A percentile compares a stretch with the other conserved stretches of the same genome.
Evolutionary conservation across 2,329 filamentous ascomycete genomes (phyloP).

Genomic region (Venturia carpophila): DNA sequence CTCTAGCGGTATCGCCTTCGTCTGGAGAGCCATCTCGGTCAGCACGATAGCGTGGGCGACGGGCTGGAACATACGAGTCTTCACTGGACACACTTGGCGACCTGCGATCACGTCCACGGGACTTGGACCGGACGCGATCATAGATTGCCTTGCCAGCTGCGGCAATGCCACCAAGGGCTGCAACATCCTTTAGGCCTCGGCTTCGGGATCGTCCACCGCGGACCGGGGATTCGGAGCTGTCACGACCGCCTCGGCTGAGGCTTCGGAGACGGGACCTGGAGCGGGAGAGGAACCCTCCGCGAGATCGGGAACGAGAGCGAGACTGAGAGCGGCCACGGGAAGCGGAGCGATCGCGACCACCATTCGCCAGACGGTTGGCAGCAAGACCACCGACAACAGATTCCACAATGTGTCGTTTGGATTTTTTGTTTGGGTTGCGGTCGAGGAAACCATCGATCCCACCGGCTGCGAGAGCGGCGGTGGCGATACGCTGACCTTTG

Average conservation of each 20-base stretch:
- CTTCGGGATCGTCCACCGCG: slow-evolving; percentile 23
- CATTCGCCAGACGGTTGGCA: slow-evolving; percentile 78
- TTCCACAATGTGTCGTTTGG: slow-evolving; percentile 73
- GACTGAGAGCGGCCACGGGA: slow-evolving; percentile 40
- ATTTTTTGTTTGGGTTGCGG: slow-evolving; percentile 61
- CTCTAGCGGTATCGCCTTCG: slow-evolving; percentile 30
- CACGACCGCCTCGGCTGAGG: slow-evolving; percentile 29
- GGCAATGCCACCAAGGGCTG: slow-evolving; percentile 42
- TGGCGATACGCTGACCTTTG: slow-evolving; percentile 86
- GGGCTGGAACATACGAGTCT: slow-evolving; percentile 46
- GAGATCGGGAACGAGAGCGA: slow-evolving; percentile 44
- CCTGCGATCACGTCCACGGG: slow-evolving; percentile 39
- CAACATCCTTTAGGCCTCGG: slow-evolving; percentile 37
- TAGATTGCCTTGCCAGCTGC: slow-evolving; percentile 45
- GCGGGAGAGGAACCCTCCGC: slow-evolving; percentile 54
- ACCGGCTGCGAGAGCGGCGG: slow-evolving; percentile 76
- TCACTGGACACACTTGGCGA: slow-evolving; percentile 39
- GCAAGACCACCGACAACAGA: slow-evolving; percentile 83
- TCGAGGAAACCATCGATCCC: slow-evolving; percentile 72
- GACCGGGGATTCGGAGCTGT: slow-evolving; percentile 37
- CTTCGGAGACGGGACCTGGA: slow-evolving; percentile 44
- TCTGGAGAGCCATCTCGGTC: slow-evolving; percentile 38
- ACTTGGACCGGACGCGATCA: slow-evolving; percentile 49
- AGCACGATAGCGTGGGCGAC: slow-evolving; percentile 34
- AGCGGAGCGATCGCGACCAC: slow-evolving; percentile 60